Base-by-base conservation (phyloP, 148 eudicot genomes). In the Dianthus caryophyllus region DNA sequence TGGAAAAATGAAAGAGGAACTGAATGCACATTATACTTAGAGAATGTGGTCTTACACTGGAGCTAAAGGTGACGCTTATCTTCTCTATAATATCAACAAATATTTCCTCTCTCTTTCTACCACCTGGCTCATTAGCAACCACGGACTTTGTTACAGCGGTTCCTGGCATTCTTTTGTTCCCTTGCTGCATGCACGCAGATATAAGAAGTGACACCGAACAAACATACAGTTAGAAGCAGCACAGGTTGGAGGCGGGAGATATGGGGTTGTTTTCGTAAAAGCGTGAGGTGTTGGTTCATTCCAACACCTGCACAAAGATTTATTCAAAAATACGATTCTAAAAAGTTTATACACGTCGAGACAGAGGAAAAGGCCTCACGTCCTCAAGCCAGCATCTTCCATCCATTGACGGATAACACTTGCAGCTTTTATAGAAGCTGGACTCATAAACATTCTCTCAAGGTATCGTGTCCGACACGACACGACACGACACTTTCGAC, bases 21-120 rank as follows among this genome's bases (percentile, higher is more conserved):
- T 18, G 38, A 22, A 69, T 31, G 30, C n/a, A 11, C 47, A 21
- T 44, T 30, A 20, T 55, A 69, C 48, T 47, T 1, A 72, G 76
- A 68, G 72, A 57, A 72, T 58, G 0, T 36, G 29, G 52, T 83
- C 98, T 75, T 80, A 93, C 96, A 77, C 96, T 87, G 55, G 96
- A 93, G 76, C 95, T 93, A 82, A 93, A 93, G 71, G 98, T 89
- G 41, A 89, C 83, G 55, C 98, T 93, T 68, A 89, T 93, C 84
- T 93, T 93, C 84, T 93, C 98, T 64, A 93, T 93, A 70, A 93
- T 86, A 78, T 93, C 98, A 70, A 89, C 98, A 73, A 89, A 93
- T 54, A 93, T 89, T 83, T 93, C 98, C 82, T 89, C 98, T 85
- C 98, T 87, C 82, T 80, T 93, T 68, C 90, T 79, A 62, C 98